Percentiles rank a stretch among this genome's conserved stretches.
phyloP scores from a whole-genome alignment of 2,329 filamentous ascomycete species.

The Fusarium sp. region DNA sequence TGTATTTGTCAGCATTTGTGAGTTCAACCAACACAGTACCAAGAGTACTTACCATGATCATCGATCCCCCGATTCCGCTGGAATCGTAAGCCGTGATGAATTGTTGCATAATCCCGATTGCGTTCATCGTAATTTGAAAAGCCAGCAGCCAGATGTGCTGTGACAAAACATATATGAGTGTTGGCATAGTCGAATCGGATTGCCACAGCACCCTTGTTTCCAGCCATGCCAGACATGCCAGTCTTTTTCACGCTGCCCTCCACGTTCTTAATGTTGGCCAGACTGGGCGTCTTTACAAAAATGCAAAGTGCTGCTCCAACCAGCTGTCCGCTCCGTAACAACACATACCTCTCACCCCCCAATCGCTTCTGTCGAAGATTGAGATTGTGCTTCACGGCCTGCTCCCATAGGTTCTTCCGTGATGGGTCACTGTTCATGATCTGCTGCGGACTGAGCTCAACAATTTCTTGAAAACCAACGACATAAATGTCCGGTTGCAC shows the following conservation, averaged over 20 bases:
- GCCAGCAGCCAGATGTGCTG: conserved; percentile 93
- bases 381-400: conserved; percentile 78
- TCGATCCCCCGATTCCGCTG: conserved; percentile 91
- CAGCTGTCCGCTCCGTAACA: conserved; percentile 90
- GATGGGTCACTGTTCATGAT: conserved; percentile 98
- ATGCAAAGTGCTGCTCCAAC: conserved; percentile 93
- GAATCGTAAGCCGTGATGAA: conserved; percentile 86
- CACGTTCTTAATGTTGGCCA: conserved; percentile 91
- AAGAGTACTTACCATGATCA: conserved; percentile 74
- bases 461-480: conserved; percentile 96
- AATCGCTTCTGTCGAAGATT: conserved; percentile 74
- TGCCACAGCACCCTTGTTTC: conserved; percentile 97
- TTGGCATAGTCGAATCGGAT: conserved; percentile 95
- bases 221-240: conserved; percentile 95
- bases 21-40: conserved; percentile 10
- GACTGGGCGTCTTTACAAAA: conserved; percentile 81
- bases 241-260: conserved; percentile 95
- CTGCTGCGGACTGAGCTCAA: conserved; percentile 96
- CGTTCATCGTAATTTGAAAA: conserved; percentile 97
- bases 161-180: conserved; percentile 93
- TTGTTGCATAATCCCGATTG: conserved; percentile 91
- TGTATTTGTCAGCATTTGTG: conserved; percentile 39
- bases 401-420: conserved; percentile 86
- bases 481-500: conserved; percentile 85
- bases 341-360: conserved; percentile 82